A percentile compares a stretch with the other conserved stretches of the same genome.
Evolutionary conservation across 352 stramenopile genomes (phyloP).

Genomic region (Phytophthora podocarpi): DNA sequence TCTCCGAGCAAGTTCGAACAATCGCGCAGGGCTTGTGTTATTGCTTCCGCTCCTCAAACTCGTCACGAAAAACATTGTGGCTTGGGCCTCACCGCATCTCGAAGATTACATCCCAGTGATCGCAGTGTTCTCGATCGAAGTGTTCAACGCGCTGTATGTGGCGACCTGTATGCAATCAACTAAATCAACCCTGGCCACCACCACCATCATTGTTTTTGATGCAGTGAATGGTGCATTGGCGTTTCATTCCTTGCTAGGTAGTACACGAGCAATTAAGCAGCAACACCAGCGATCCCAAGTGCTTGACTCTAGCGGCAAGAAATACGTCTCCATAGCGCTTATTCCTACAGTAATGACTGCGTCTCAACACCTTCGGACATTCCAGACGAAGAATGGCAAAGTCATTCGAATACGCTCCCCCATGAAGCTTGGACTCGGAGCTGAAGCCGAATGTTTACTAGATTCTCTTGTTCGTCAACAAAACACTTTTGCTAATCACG

Average conservation of each 20-base stretch:
- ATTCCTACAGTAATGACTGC: not conserved
- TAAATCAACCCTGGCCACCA: slow-evolving; percentile 23
- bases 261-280: slow-evolving; percentile 1
- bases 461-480: slow-evolving; percentile 17
- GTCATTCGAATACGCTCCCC: slow-evolving; percentile 16
- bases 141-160: slow-evolving; percentile 41
- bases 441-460: not conserved
- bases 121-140: slow-evolving; percentile 40
- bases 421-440: not conserved
- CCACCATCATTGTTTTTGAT: slow-evolving; percentile 26
- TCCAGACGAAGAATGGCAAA: slow-evolving; percentile 9
- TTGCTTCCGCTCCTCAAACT: slow-evolving; percentile 25
- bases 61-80: slow-evolving; percentile 32
- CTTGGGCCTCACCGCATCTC: slow-evolving; percentile 14
- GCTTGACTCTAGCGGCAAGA: not conserved
- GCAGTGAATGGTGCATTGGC: slow-evolving; percentile 11
- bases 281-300: not conserved
- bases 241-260: slow-evolving; percentile 4
- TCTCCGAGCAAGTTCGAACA: not conserved
- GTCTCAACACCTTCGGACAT: slow-evolving; percentile 1
- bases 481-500: not conserved
- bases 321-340: not conserved
- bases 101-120: slow-evolving; percentile 35
- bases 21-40: slow-evolving; percentile 14
- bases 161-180: slow-evolving; percentile 33